Evolutionary conservation across 495 filamentous ascomycete genomes (phyloP).

Genomic region (Aspergillus homomorphus): DNA sequence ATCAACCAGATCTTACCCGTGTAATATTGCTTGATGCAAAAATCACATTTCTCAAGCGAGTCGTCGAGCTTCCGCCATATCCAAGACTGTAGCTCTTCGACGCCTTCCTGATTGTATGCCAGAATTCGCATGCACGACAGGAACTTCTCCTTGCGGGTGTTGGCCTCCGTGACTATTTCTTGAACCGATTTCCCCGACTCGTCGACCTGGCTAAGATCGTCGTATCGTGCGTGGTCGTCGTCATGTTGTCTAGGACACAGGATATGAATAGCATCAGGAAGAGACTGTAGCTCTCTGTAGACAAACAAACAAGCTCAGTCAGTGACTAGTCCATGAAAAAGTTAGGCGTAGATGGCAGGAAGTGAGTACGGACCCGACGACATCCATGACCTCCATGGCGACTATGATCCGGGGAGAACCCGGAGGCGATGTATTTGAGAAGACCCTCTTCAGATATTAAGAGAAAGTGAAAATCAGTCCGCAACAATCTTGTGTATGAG

Average conservation of each 20-base stretch:
- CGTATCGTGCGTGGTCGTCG: conserved; percentile 54
- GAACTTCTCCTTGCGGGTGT: conserved; percentile 52
- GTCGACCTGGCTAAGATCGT: conserved; percentile 36
- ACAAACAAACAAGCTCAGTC: background rate
- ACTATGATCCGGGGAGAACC: background rate
- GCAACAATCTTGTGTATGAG: conserved; percentile 3
- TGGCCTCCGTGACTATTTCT: conserved; percentile 46
- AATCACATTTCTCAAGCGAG: conserved; percentile 67
- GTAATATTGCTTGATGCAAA: conserved; percentile 80
- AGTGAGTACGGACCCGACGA: conserved; percentile 35
- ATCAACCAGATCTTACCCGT: conserved; percentile 62
- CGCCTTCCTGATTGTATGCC: conserved; percentile 60
- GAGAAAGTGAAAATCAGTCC: conserved; percentile 1
- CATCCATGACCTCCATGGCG: conserved; percentile 45
- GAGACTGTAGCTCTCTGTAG: conserved; percentile 41
- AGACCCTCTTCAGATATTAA: background rate
- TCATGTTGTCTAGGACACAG: conserved; percentile 48
- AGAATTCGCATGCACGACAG: conserved; percentile 66
- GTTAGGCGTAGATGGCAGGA: background rate
- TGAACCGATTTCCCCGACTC: conserved; percentile 32
- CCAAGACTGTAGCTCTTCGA: conserved; percentile 55
- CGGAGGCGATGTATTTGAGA: background rate
- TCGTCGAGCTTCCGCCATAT: conserved; percentile 53
- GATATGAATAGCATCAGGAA: conserved; percentile 46
- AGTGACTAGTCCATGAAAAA: background rate